Conservation (phyloP, 2,329 filamentous ascomycete species). For the Byssochlamys sp. region DNA sequence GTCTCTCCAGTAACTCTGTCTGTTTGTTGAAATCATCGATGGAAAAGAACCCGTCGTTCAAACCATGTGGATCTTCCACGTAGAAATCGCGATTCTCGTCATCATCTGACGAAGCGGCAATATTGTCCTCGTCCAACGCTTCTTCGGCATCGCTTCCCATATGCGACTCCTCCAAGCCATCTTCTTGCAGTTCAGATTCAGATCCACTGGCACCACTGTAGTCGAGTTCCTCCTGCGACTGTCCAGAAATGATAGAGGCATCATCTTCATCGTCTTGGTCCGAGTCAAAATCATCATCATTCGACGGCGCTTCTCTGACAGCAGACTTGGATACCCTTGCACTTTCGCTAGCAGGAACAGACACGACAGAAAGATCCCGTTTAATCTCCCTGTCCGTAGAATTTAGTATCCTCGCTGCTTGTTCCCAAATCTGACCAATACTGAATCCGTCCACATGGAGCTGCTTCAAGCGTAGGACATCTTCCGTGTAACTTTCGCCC, state of each 20-base stretch:
- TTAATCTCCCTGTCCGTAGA: slow-evolving; percentile 49
- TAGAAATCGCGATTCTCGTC: slow-evolving; percentile 45
- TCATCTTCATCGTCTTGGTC: slow-evolving; percentile 15
- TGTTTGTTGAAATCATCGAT: slow-evolving; percentile 96
- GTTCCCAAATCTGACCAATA: slow-evolving; percentile 85
- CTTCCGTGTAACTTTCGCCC: slow-evolving; percentile 35
- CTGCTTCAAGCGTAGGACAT: slow-evolving; percentile 66
- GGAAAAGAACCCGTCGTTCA: slow-evolving; percentile 97
- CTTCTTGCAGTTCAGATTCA: slow-evolving; percentile 6
- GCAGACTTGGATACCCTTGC: slow-evolving; percentile 6
- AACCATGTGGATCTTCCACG: slow-evolving; percentile 64
- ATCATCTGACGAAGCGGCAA: slow-evolving; percentile 16
- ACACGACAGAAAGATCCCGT: slow-evolving; percentile 29
- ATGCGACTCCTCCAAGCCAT: slow-evolving; percentile 5
- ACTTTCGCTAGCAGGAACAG: slow-evolving; percentile 17
- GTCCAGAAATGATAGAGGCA: not conserved
- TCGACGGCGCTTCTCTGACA: slow-evolving; percentile 1
- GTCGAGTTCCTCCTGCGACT: not conserved
- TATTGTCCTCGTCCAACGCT: slow-evolving; percentile 9
- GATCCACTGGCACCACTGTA: slow-evolving; percentile 8
- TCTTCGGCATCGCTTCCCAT: slow-evolving; percentile 7
- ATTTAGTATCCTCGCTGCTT: slow-evolving; percentile 73
- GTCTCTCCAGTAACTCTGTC: slow-evolving; percentile 77
- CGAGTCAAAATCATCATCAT: slow-evolving; percentile 26
- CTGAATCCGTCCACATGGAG: slow-evolving; percentile 81